Base-by-base conservation (phyloP, 176 grass and related monocot species). In the Oropetium thomaeum region DNA sequence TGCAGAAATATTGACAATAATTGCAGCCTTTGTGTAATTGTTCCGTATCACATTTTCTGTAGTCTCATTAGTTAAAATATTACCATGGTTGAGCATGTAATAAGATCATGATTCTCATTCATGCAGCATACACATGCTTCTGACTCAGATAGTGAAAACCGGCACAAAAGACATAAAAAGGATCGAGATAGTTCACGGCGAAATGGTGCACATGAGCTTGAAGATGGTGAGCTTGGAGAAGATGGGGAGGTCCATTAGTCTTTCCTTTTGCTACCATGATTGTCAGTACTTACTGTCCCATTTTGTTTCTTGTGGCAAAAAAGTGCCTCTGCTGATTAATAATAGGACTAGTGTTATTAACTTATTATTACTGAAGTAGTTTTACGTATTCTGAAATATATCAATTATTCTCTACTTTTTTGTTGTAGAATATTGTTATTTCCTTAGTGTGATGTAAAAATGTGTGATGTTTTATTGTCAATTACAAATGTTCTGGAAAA, bases 171-270 rank as follows among this genome's bases (percentile, higher is more conserved):
- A 82, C 85, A 95, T 79, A 99, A 49, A 80, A 92, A 78, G 84
- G 96, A 99, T 31, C 89, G 87, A 83, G 96, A 99, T 79, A 86
- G 76, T 79, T 81, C 84, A 22, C 79, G 87, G 43, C 88, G 85
- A 71, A 88, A 78, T 66, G 93, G 85, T 67, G 81, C 26, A 20
- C 67, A 84, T 55, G 96, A 99, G 69, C 96, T 99, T 49, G 96
- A 99, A 87, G 96, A 99, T 67, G 96, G 96, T 25, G 96, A 99
- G 78, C 73, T 95, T 80, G 96, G 96, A 67, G 96, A 99, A 86
- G 96, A 99, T 75, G 92, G 85, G 66, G 91, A 90, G 74, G 76
- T 88, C 54, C 79, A 80, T 86, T 95, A 95, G 83, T 55, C 52
- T 82, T 54, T 62, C 58, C 47, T 60, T 80, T 86, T 79, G 25